Evolutionary conservation across 2,329 filamentous ascomycete species (phyloP), one percentile per base, ranked within the genome.

Genomic region (Thielaviopsis populi): DNA sequence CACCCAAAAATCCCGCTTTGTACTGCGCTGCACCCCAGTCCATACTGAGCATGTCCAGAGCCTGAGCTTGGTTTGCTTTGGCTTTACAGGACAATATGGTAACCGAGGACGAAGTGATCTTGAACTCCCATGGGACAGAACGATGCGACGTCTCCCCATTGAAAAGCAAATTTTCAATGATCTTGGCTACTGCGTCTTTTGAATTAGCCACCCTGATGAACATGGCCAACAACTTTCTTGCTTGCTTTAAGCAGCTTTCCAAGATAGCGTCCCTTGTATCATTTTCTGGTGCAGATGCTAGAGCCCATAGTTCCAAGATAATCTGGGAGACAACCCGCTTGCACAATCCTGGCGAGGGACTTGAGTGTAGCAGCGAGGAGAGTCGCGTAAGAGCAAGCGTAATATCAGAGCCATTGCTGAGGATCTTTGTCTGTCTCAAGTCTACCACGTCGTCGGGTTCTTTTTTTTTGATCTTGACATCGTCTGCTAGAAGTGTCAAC

Each of bases 261-360:
- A 75, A 73, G 4, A 73, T 69, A 1, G 69, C 67, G 68, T 7
- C 71, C 71, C 0, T 73, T 69, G 77, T 82, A 83, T 4, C 17
- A 37, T 27, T 17, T 1, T 43, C 62, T 13, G 58, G 62, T 6
- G 53, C 37, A 2, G 80, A 80, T 0, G 80, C 75, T 17, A 89
- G 70, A 1, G 79, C 75, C 86, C 86, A 89, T 0, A 89, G 73
- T 1, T 85, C 80, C 3, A 83, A 72, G 2, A 87, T 68, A 1
- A 88, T 69, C 0, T 82, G 82, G 2, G 76, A 74, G 1, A 88
- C 72, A 0, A 89, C 74, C 61, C 86, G 77, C 67, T 79, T 83
- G 54, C 83, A 80, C 10, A 89, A 73, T 0, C 84, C 84, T 0
- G 85, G 82, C 63, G 87, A 85, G 0, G 85, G 84, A 69, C 86